phyloP scores from a whole-genome alignment of 441 rosid species.

The Populus hybrid region DNA sequence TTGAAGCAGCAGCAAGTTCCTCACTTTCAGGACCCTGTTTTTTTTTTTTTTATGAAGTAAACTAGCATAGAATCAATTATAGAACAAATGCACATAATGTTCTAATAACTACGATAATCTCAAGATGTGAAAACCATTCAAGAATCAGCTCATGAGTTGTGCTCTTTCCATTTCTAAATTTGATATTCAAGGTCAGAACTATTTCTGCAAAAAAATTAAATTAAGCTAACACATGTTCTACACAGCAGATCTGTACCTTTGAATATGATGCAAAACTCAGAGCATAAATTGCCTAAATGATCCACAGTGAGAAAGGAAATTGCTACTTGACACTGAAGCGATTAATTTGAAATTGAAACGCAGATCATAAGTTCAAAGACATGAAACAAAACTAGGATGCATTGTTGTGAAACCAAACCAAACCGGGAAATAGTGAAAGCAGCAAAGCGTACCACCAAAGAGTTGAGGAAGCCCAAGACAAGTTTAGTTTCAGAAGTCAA shows the following conservation, averaged over 20 bases:
- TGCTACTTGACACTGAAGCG: background rate
- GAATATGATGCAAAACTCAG: background rate
- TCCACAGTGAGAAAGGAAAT: background rate
- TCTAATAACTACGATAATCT: background rate
- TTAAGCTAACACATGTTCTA: background rate
- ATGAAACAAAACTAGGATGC: background rate
- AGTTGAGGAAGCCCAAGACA: constrained; percentile 79
- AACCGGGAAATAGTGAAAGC: background rate
- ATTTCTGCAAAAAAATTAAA: background rate
- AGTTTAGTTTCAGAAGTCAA: constrained; percentile 74
- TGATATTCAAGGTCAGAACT: background rate
- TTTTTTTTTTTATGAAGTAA: background rate
- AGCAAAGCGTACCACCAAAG: constrained; percentile 60
- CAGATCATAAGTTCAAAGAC: background rate
- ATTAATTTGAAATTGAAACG: no score
- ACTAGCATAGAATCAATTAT: background rate
- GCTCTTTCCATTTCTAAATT: background rate
- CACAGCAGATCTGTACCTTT: background rate
- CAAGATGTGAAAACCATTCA: constrained; percentile 1
- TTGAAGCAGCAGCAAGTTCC: constrained; percentile 81
- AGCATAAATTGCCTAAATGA: background rate
- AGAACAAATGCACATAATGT: background rate
- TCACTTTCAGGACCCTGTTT: constrained; percentile 78
- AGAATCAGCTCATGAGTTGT: background rate
- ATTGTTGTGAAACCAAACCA: no score